These are phyloP conservation scores for Diaporthe helianthi DNA, from an alignment of 2,329 filamentous ascomycete genomes.

Conservation along the genomic window DNA sequence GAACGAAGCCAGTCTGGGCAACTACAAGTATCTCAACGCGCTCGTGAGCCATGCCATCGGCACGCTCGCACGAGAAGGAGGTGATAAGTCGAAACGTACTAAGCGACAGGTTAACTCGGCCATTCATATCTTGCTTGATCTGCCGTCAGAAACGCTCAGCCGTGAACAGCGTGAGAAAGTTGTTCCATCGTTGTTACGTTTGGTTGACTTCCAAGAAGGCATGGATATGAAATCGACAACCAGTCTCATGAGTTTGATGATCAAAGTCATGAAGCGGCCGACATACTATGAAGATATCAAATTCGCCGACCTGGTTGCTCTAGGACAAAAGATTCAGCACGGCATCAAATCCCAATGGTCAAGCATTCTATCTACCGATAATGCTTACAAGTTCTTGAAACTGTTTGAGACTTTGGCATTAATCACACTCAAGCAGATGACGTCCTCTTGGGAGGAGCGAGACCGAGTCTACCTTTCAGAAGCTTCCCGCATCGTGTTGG, in stretches of 20 bases:
- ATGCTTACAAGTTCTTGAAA: conserved; percentile 25
- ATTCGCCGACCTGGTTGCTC: conserved; percentile 46
- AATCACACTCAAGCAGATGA: conserved; percentile 34
- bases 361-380: neutral
- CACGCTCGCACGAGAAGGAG: conserved; percentile 17
- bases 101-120: conserved; percentile 9
- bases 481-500: neutral
- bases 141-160: conserved; percentile 49
- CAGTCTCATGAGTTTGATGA: conserved; percentile 52
- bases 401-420: conserved; percentile 30
- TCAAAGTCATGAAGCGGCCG: conserved; percentile 58
- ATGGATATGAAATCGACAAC: conserved; percentile 37
- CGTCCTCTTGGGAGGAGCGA: conserved; percentile 34
- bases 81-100: conserved; percentile 1
- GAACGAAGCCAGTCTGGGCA: conserved; percentile 32
- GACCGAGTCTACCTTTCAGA: conserved; percentile 35
- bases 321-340: conserved; percentile 39
- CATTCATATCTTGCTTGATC: conserved; percentile 39
- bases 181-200: conserved; percentile 45
- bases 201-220: conserved; percentile 37
- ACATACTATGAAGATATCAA: conserved; percentile 58
- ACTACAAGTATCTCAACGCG: conserved; percentile 29
- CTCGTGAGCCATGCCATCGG: conserved; percentile 29
- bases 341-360: neutral
- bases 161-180: conserved; percentile 53